Evolutionary conservation across 2,329 filamentous ascomycete species (phyloP), one percentile per base, ranked within the genome.

Genomic region (Sphaerostilbella broomeana): DNA sequence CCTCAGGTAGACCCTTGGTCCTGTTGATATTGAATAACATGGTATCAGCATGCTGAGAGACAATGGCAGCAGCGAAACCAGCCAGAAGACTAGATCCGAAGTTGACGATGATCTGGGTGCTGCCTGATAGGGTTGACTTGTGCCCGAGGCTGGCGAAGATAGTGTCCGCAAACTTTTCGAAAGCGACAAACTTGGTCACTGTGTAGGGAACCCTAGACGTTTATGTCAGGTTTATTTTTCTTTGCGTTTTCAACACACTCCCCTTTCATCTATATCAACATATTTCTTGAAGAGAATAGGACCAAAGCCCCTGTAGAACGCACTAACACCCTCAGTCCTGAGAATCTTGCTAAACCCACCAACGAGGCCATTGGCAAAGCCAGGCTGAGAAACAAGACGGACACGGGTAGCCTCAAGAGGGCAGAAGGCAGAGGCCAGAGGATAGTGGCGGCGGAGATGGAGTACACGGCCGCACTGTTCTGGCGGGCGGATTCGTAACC

Each of bases 1-100:
- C 83, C 69, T 84, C 84, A 49, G 84, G 83, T 45, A 77, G 69
- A 66, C 81, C 84, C 70, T 83, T 79, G 64, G 80, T 83, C 81
- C 87, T 87, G 79, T 87, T 88, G 73, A 88, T 87, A 75, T 87
- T 87, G 65, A 73, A 80, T 50, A 88, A 77, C 83, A 88, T 88
- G 57, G 84, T 88, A 64, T 88, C 84, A 57, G 84, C 84, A 51
- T 84, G 84, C 69, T 88, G 84, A 48, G 84, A 88, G 61, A 88
- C 73, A 57, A 86, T 63, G 59, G 84, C 84, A 53, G 84, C 84
- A 54, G 83, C 84, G 67, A 88, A 84, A 79, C 84, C 54, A 34
- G 54, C 53, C 22, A 56, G 38, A 25, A 58, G 51, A 49, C 55
- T 54, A 41, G 55, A 53, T 42, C 53, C 50, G 79, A 88, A 72